Percentiles rank a stretch among this genome's conserved stretches.
phyloP scores from a whole-genome alignment of 2,329 filamentous ascomycete genomes.

The Emergomyces orientalis region DNA sequence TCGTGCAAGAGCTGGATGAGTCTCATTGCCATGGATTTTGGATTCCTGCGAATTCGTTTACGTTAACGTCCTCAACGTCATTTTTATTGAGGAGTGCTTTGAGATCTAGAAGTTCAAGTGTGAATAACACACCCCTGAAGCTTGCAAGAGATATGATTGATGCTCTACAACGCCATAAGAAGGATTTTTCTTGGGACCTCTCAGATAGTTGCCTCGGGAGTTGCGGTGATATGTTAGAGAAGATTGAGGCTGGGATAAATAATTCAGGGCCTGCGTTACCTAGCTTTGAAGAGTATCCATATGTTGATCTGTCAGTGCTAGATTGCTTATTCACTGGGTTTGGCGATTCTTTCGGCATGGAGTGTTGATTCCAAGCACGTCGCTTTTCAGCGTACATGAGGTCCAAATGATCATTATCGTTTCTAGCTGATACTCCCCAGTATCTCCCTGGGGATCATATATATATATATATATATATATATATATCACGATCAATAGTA shows the following conservation, averaged over 20 bases:
- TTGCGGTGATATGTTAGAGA: conserved; percentile 42
- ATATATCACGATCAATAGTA: background rate
- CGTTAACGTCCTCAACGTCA: conserved; percentile 42
- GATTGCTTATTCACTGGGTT: conserved; percentile 8
- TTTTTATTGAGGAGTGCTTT: conserved; percentile 44
- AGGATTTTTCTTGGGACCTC: conserved; percentile 41
- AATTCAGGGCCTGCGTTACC: conserved; percentile 4
- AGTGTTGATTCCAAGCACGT: background rate
- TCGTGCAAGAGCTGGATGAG: conserved; percentile 40
- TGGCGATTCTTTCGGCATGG: conserved; percentile 6
- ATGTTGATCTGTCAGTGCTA: conserved; percentile 6
- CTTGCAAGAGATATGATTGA: conserved; percentile 38
- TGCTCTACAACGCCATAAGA: conserved; percentile 33
- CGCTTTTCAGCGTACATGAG: background rate
- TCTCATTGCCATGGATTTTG: conserved; percentile 43
- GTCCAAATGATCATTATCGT: background rate
- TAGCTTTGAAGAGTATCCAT: conserved; percentile 5
- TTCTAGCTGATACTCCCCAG: background rate
- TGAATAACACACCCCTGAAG: conserved; percentile 33
- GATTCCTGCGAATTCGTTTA: conserved; percentile 42
- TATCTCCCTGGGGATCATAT: background rate
- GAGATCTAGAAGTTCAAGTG: conserved; percentile 34
- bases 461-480: background rate
- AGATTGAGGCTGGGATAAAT: conserved; percentile 17
- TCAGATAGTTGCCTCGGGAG: conserved; percentile 44